phyloP scores from a whole-genome alignment of 2,329 filamentous ascomycete genomes.

The Talaromyces piceae region DNA sequence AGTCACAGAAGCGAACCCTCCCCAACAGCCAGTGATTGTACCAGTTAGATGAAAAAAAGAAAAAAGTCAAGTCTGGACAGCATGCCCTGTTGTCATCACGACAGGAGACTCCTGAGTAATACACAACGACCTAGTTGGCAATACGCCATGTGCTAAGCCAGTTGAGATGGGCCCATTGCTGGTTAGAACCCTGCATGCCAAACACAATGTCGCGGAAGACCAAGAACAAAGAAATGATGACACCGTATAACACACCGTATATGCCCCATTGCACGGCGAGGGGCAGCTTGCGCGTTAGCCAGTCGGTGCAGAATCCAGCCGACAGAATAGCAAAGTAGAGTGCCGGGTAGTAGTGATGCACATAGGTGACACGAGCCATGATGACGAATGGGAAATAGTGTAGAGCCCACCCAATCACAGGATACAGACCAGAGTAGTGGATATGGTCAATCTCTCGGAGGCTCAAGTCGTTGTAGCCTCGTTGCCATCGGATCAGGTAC shows the following conservation, averaged over 20 bases:
- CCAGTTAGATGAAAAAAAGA: too few species aligned
- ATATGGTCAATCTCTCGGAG: slow-evolving; percentile 81
- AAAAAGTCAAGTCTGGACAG: background rate
- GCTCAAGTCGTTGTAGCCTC: slow-evolving; percentile 78
- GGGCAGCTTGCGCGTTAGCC: slow-evolving; percentile 62
- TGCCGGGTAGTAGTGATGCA: slow-evolving; percentile 98
- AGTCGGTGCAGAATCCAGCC: slow-evolving; percentile 83
- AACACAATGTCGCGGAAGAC: slow-evolving; percentile 92
- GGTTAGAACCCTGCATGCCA: slow-evolving; percentile 81
- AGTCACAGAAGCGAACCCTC: background rate
- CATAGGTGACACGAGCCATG: slow-evolving; percentile 98
- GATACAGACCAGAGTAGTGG: slow-evolving; percentile 88
- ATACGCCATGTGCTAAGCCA: slow-evolving; percentile 89
- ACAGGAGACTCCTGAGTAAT: background rate
- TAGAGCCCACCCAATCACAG: slow-evolving; percentile 85
- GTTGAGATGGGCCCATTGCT: slow-evolving; percentile 83
- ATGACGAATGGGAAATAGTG: slow-evolving; percentile 94
- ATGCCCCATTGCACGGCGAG: slow-evolving; percentile 57
- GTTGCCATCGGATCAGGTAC: slow-evolving; percentile 93
- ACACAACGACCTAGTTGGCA: slow-evolving; percentile 46
- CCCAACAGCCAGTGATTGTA: background rate
- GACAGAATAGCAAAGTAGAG: slow-evolving; percentile 93
- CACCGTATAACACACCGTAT: slow-evolving; percentile 67
- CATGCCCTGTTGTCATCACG: background rate
- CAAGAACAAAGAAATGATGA: slow-evolving; percentile 74